Conservation (phyloP, 202 grass and related monocot species). For the Carex sylvatica region DNA sequence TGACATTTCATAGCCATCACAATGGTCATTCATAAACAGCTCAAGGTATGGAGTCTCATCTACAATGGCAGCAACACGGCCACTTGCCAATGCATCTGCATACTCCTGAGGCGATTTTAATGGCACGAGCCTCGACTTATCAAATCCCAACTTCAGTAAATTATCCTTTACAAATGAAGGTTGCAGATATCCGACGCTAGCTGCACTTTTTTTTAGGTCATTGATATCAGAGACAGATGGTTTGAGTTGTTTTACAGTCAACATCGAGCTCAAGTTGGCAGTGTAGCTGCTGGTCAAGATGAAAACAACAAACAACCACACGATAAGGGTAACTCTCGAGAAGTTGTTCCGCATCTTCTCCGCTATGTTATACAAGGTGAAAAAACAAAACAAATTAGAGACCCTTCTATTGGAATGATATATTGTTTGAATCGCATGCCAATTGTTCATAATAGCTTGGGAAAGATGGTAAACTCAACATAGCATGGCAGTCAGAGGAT, state of each 20-base stretch:
- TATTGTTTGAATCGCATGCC: neutral
- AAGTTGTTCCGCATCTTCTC: constrained; percentile 25
- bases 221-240: constrained; percentile 29
- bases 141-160: constrained; percentile 29
- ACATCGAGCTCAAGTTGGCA: constrained; percentile 45
- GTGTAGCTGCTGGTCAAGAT: constrained; percentile 52
- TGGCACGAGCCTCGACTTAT: constrained; percentile 22
- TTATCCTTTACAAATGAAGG: constrained; percentile 23
- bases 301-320: constrained; percentile 48
- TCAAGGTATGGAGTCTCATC: constrained; percentile 51
- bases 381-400: neutral
- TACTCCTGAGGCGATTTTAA: constrained; percentile 27
- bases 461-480: neutral
- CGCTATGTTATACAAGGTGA: constrained; percentile 2
- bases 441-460: neutral
- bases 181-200: constrained; percentile 36
- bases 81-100: constrained; percentile 27
- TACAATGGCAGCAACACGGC: constrained; percentile 41
- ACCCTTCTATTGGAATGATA: neutral
- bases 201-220: constrained; percentile 31
- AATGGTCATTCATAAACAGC: constrained; percentile 39
- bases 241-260: constrained; percentile 41
- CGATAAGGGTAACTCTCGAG: constrained; percentile 30
- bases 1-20: constrained; percentile 40
- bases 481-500: neutral